A percentile compares a stretch with the other conserved stretches of the same genome.
phyloP scores from a whole-genome alignment of 2,329 filamentous ascomycete genomes.

The Epichloe sibirici region DNA sequence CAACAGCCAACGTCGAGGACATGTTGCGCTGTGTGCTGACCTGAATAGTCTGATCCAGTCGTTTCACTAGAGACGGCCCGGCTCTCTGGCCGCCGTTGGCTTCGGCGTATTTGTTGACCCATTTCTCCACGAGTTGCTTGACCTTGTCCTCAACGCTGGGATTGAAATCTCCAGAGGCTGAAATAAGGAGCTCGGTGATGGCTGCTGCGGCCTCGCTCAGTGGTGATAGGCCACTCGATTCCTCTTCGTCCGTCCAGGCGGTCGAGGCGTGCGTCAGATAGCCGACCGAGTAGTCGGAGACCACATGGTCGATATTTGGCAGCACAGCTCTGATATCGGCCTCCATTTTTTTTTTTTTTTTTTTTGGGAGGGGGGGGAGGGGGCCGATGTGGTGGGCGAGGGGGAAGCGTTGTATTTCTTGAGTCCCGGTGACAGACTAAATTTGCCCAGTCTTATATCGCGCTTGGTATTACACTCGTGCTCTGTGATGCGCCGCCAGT shows the following conservation, averaged over 20 bases:
- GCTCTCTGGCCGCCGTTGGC: conserved; percentile 60
- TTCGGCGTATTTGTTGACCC: conserved; percentile 69
- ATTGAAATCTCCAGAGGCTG: conserved; percentile 77
- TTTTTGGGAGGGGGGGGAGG: no score
- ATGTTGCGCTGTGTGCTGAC: conserved; percentile 91
- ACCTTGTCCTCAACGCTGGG: conserved; percentile 63
- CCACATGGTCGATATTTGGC: conserved; percentile 74
- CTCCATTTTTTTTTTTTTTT: conserved; percentile 49
- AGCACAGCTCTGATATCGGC: conserved; percentile 74
- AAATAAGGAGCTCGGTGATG: conserved; percentile 80
- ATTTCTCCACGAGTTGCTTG: conserved; percentile 74
- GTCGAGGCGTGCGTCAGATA: conserved; percentile 91
- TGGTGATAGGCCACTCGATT: conserved; percentile 58
- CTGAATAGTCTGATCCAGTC: conserved; percentile 88
- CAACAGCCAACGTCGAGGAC: conserved; percentile 84
- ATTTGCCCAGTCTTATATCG: no score
- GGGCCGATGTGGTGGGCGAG: not conserved
- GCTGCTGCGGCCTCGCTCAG: conserved; percentile 72
- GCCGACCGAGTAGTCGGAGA: conserved; percentile 87
- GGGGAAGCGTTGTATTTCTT: not conserved
- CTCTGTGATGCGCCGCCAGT: not conserved
- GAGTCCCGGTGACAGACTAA: no score
- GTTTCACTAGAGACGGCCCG: conserved; percentile 64
- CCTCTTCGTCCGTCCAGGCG: conserved; percentile 63
- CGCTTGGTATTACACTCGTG: no score